Evolutionary conservation across 108 stramenopile genomes (phyloP), one percentile per base, ranked within the genome.

Genomic region (Skeletonema potamos): DNA sequence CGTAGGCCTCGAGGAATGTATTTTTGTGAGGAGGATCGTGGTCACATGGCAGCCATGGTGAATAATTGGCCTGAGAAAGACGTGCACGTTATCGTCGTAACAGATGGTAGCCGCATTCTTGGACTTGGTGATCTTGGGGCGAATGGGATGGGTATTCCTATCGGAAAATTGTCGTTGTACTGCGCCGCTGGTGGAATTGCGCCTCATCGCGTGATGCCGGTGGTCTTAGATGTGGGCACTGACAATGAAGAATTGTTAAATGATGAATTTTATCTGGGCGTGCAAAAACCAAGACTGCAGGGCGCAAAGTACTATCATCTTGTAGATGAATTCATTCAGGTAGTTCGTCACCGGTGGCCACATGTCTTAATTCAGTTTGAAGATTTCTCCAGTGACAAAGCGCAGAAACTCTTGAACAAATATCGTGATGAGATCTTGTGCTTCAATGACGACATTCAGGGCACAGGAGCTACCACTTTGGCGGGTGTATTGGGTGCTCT

Each of bases 371-470:
- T 96, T 10, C 97, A 99, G 75, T 99, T 99, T 88, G 99, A 99
- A 83, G 99, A 99, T 89, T 99, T 99, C 64, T 80, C 86, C 18
- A 81, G 77, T 51, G 87, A 89, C 58, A 88, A 90, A 54, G 93
- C 93, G 6, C 93, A 94, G 76, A 84, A 69, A 18, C 85, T 99
- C 28, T 84, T 99, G 70, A 93, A 99, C 62, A 84, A 89, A 28
- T 98, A 97, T 85, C 86, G 96, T 27, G 59, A 95, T 54, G 66
- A 88, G 20, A 85, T 90, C 48, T 70, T 95, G 24, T 98, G 96
- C 80, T 99, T 99, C 84, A 99, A 99, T 82, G 99, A 99, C 79
- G 99, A 99, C 72, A 99, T 99, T 65, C 99, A 99, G 71, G 99
- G 97, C 36, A 97, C 97, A 1, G 97, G 95, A 6, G 94, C 95